A percentile compares a stretch with the other conserved stretches of the same genome.
Conservation (phyloP, 306 rosid species). For the Ormosia semicastrata region DNA sequence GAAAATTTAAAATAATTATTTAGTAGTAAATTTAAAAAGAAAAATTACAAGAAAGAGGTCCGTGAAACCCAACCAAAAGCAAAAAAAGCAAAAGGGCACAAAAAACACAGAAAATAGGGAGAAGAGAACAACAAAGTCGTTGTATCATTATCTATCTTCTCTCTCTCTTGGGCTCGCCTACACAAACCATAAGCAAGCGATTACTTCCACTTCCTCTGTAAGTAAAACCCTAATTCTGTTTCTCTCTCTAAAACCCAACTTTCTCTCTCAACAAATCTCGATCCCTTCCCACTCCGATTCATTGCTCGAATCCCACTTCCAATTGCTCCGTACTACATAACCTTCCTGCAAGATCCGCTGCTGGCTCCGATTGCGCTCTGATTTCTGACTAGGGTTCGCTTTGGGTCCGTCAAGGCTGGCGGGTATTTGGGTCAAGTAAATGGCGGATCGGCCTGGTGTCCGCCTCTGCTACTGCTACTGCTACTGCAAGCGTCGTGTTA, state of each 20-base stretch:
- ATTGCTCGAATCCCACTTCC: conserved; percentile 23
- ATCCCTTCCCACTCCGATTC: conserved; percentile 26
- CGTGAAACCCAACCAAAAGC: no score
- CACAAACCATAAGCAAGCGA: conserved; percentile 7
- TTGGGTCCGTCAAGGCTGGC: conserved; percentile 71
- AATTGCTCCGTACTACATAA: conserved; percentile 19
- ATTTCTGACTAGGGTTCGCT: conserved; percentile 34
- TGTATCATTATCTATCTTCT: background rate
- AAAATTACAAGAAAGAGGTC: no score
- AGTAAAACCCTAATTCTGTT: conserved; percentile 62
- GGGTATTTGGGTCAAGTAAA: conserved; percentile 54
- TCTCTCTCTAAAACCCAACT: conserved; percentile 16
- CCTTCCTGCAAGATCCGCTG: conserved; percentile 39
- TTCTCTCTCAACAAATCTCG: conserved; percentile 31
- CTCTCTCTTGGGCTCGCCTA: background rate
- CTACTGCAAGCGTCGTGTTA: conserved; percentile 20
- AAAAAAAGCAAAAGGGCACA: no score
- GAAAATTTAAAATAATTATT: no score
- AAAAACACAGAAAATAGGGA: no score
- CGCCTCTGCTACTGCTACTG: conserved; percentile 40
- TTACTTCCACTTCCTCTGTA: conserved; percentile 47
- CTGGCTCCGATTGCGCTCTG: background rate
- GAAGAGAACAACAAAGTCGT: no score
- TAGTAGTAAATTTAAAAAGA: no score
- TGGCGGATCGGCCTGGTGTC: conserved; percentile 96